Percentiles rank a stretch among this genome's conserved stretches.
Evolutionary conservation across 2,329 filamentous ascomycete genomes (phyloP).

Genomic region (Ophiostoma angusticollis): DNA sequence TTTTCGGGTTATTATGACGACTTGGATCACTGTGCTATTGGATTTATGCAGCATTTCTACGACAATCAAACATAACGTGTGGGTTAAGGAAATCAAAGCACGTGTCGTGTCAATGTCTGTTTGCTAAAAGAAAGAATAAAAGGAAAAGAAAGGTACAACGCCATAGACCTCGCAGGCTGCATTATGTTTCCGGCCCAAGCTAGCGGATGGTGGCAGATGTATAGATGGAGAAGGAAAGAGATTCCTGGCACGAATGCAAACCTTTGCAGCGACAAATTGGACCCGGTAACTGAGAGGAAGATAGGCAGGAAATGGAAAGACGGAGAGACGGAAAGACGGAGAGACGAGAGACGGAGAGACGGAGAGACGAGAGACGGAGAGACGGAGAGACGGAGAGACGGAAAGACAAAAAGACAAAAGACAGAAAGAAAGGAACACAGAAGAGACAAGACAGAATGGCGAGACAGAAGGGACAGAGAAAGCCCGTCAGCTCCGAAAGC

Average conservation of each 20-base stretch:
- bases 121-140: neutral
- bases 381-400: neutral
- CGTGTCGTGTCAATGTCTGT: too few species aligned
- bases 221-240: too few species aligned
- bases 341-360: neutral
- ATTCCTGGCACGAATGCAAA: too few species aligned
- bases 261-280: neutral
- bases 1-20: too few species aligned
- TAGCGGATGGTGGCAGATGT: too few species aligned
- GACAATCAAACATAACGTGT: too few species aligned
- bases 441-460: neutral
- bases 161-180: too few species aligned
- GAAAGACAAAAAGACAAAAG: neutral
- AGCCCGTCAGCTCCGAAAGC: slow-evolving; percentile 24
- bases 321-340: neutral
- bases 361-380: neutral
- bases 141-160: neutral
- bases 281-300: neutral
- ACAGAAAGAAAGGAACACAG: neutral
- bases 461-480: neutral
- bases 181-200: too few species aligned
- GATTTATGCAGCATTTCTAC: too few species aligned
- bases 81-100: too few species aligned
- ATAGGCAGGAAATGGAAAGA: neutral
- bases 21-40: too few species aligned